Evolutionary conservation across 805 yeast genomes (phyloP).

Genomic region (Yarrowia phangngaensis): DNA sequence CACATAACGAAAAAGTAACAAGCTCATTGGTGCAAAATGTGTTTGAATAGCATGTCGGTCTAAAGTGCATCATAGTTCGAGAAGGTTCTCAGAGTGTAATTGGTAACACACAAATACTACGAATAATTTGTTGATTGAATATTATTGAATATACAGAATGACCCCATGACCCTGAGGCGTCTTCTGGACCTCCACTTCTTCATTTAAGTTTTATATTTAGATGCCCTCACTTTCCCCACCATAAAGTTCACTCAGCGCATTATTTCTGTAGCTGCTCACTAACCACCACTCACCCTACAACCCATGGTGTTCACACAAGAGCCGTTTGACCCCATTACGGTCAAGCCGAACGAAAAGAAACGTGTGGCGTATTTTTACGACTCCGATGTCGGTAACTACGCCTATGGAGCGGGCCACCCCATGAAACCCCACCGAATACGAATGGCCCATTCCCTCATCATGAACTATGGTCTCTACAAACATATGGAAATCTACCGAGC

Average conservation of each 20-base stretch:
- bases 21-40: too few relatives aligned
- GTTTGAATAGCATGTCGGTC: too few relatives aligned
- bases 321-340: conserved; percentile 27
- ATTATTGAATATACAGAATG: too few relatives aligned
- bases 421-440: conserved; percentile 99
- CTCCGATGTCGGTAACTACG: conserved; percentile 93
- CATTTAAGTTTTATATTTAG: too few relatives aligned
- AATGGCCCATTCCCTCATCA: conserved; percentile 95
- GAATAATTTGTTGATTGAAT: too few relatives aligned
- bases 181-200: too few relatives aligned
- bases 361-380: conserved; percentile 27
- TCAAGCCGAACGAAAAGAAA: conserved; percentile 26
- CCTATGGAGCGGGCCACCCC: conserved; percentile 97
- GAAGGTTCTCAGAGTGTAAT: too few relatives aligned
- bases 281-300: conserved; percentile 5
- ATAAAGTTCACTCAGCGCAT: background rate
- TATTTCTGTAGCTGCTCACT: too few relatives aligned
- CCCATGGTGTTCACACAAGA: conserved; percentile 26
- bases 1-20: too few relatives aligned
- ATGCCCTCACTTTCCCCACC: background rate
- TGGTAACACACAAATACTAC: too few relatives aligned
- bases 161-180: too few relatives aligned
- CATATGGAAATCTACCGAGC: conserved; percentile 97
- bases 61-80: too few relatives aligned
- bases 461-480: conserved; percentile 94